A percentile compares a stretch with the other conserved stretches of the same genome.
Conservation (phyloP, 345 rosid species). For the Microthlaspi erraticum region DNA sequence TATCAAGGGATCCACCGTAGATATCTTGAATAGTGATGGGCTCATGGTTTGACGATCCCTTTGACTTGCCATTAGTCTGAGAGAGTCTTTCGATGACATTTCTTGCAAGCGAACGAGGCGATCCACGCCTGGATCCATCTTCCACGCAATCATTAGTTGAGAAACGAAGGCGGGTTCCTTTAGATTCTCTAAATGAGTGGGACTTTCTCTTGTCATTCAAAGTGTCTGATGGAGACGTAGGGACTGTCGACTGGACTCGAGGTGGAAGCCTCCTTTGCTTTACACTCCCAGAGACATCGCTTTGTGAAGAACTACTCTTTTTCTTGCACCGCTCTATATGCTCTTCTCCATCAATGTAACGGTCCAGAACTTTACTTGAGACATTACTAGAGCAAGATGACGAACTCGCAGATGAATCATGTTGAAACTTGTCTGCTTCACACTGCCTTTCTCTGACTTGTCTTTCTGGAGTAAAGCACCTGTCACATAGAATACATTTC, state of each 20-base stretch:
- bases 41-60: conserved; percentile 51
- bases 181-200: conserved; percentile 75
- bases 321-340: conserved; percentile 61
- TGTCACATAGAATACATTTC: conserved; percentile 23
- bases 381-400: conserved; percentile 70
- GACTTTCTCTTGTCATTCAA: conserved; percentile 59
- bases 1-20: conserved; percentile 59
- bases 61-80: conserved; percentile 58
- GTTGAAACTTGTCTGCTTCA: conserved; percentile 51
- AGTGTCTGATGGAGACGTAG: conserved; percentile 67
- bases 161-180: conserved; percentile 53
- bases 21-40: conserved; percentile 89
- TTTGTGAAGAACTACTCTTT: conserved; percentile 51
- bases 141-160: conserved; percentile 68
- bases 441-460: conserved; percentile 54
- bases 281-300: conserved; percentile 49
- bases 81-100: conserved; percentile 87
- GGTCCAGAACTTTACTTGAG: conserved; percentile 83
- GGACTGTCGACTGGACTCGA: conserved; percentile 61
- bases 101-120: conserved; percentile 84
- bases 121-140: conserved; percentile 67
- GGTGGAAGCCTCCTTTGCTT: conserved; percentile 70
- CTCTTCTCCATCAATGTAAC: conserved; percentile 95
- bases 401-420: conserved; percentile 71
- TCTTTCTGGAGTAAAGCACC: conserved; percentile 61